phyloP scores from a whole-genome alignment of 2,329 filamentous ascomycete genomes.

The Fusarium camptoceras region DNA sequence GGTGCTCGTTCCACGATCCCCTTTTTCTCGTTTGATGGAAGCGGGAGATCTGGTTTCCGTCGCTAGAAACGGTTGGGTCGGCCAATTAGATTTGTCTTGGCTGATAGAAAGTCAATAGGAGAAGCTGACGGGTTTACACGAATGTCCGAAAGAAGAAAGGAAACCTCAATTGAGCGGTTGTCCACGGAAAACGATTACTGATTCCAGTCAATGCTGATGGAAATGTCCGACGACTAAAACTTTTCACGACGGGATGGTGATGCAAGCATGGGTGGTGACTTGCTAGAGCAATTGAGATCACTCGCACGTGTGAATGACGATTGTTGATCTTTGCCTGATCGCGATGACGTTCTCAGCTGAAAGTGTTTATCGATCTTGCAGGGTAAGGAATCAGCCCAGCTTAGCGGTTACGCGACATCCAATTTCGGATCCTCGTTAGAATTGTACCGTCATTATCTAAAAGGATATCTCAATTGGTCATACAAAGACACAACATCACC shows the following conservation, averaged over 20 bases:
- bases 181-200: rapidly evolving
- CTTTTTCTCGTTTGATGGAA: neutral
- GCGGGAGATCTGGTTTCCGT: conserved; percentile 2
- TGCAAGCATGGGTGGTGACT: no score
- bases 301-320: neutral
- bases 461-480: no score
- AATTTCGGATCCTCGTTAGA: no score
- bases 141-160: neutral
- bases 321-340: neutral
- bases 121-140: neutral
- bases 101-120: neutral
- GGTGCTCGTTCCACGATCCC: neutral
- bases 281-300: rapidly evolving
- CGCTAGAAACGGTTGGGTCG: neutral
- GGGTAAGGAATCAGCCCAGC: rapidly evolving
- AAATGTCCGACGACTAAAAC: neutral
- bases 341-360: neutral
- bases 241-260: rapidly evolving
- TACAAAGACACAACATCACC: no score
- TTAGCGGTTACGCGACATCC: rapidly evolving
- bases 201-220: rapidly evolving
- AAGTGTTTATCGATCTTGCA: neutral
- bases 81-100: neutral
- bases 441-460: no score
- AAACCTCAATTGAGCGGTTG: neutral